Conservation (phyloP, 305 asterid genomes). For the Salvia sclarea region DNA sequence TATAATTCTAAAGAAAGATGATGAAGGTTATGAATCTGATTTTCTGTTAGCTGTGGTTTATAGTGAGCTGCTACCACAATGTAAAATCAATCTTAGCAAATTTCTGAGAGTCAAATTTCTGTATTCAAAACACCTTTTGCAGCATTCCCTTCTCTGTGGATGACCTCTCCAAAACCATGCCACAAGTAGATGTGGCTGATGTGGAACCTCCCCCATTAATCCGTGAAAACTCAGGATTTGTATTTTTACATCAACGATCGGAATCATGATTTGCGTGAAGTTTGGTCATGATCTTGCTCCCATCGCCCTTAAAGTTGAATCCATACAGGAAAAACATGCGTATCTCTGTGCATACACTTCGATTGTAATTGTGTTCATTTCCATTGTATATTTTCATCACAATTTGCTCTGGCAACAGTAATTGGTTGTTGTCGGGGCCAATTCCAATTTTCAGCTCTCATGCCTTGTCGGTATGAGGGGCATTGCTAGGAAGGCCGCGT, state of each 20-base stretch:
- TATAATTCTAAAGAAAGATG: too few relatives aligned
- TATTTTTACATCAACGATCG: slow-evolving; percentile 68
- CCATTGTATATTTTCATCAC: slow-evolving; percentile 48
- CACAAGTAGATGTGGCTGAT: slow-evolving; percentile 64
- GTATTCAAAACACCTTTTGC: too few relatives aligned
- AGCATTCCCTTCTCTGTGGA: slow-evolving; percentile 92
- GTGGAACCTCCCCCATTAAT: slow-evolving; percentile 89
- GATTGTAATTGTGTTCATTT: slow-evolving; percentile 26
- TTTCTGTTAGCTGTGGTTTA: too few relatives aligned
- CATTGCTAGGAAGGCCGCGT: slow-evolving; percentile 39
- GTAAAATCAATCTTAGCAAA: too few relatives aligned
- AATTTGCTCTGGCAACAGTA: slow-evolving; percentile 41
- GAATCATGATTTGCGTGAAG: slow-evolving; percentile 43
- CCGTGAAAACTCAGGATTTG: slow-evolving; percentile 88
- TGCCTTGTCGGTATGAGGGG: slow-evolving; percentile 38
- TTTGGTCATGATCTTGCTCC: slow-evolving; percentile 27
- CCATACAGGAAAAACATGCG: slow-evolving; percentile 31
- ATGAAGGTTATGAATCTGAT: too few relatives aligned
- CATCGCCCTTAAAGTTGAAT: too few relatives aligned
- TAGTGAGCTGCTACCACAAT: too few relatives aligned
- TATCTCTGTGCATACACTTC: slow-evolving; percentile 47
- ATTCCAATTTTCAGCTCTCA: too few relatives aligned
- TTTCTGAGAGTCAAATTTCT: too few relatives aligned
- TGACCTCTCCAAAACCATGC: slow-evolving; percentile 90
- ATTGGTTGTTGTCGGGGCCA: too few relatives aligned